phyloP scores from a whole-genome alignment of 495 filamentous ascomycete genomes.

The Amorphotheca resinae region DNA sequence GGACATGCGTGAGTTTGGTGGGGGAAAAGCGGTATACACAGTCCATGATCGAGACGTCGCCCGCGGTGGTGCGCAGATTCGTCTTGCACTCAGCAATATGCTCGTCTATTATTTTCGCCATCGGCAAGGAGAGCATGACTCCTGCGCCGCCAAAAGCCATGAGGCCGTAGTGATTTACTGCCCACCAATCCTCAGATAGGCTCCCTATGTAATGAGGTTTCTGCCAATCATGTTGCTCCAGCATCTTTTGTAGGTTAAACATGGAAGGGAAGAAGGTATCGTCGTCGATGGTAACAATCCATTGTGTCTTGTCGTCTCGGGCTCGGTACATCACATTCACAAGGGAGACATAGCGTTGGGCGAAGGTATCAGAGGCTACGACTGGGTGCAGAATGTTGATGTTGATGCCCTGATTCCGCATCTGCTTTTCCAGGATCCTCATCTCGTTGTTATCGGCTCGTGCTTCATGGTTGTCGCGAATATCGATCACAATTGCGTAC shows the following conservation, averaged over 20 bases:
- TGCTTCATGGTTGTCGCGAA: constrained; percentile 25
- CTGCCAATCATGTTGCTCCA: constrained; percentile 34
- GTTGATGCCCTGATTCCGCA: constrained; percentile 36
- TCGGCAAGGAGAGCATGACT: constrained; percentile 49
- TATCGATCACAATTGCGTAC: constrained; percentile 35
- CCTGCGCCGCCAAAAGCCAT: constrained; percentile 64
- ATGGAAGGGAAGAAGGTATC: constrained; percentile 66
- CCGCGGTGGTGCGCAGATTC: constrained; percentile 13
- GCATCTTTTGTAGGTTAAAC: constrained; percentile 38
- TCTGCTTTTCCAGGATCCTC: constrained; percentile 19
- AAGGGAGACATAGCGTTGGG: constrained; percentile 55
- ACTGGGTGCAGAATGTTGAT: constrained; percentile 39
- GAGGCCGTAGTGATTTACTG: constrained; percentile 48
- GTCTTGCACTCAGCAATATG: constrained; percentile 15
- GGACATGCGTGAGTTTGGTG: constrained; percentile 14
- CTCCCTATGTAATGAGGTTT: constrained; percentile 50
- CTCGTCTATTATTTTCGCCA: constrained; percentile 28
- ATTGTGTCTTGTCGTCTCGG: constrained; percentile 43
- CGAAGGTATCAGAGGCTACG: constrained; percentile 24
- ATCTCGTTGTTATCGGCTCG: constrained; percentile 24
- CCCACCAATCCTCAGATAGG: constrained; percentile 52
- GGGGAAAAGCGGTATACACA: constrained; percentile 13
- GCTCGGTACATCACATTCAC: constrained; percentile 43
- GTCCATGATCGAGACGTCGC: constrained; percentile 19
- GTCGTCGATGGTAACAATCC: constrained; percentile 56